Percentiles rank a stretch among this genome's conserved stretches.
Evolutionary conservation across 2,329 filamentous ascomycete species (phyloP).

Genomic region (Aspergillus vadensis): DNA sequence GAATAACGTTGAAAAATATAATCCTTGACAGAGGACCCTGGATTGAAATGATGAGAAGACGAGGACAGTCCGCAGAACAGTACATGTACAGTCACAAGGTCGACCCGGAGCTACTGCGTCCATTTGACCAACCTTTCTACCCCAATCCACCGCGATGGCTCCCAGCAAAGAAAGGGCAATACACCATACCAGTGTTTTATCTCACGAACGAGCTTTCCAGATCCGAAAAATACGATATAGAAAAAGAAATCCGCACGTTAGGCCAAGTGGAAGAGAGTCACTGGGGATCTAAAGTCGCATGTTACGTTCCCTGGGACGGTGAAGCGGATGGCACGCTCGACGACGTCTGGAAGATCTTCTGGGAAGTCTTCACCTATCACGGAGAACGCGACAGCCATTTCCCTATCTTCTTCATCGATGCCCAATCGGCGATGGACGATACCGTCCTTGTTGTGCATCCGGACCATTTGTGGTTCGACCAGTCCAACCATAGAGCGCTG

Average conservation of each 20-base stretch:
- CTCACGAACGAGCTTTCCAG: neutral
- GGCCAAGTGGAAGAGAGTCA: neutral
- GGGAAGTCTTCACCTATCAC: neutral
- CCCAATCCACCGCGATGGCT: neutral
- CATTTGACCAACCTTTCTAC: neutral
- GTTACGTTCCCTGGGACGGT: neutral
- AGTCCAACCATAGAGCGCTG: neutral
- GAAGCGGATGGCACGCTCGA: neutral
- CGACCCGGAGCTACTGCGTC: neutral
- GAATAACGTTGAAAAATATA: neutral
- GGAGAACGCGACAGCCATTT: no score
- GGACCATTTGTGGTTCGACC: neutral
- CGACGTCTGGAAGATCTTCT: constrained; percentile 8
- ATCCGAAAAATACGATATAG: neutral
- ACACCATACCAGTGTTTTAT: neutral
- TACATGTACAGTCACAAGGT: neutral
- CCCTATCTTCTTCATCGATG: neutral
- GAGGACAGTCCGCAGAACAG: no score
- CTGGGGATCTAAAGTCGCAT: neutral
- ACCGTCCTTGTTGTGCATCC: neutral
- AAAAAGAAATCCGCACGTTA: neutral
- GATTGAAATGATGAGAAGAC: neutral
- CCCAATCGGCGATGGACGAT: neutral
- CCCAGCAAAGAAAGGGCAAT: neutral
- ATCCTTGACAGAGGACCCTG: neutral